Percentiles rank a stretch among this genome's conserved stretches.
phyloP scores from a whole-genome alignment of 352 stramenopile genomes.

The Plasmopara halstedii region DNA sequence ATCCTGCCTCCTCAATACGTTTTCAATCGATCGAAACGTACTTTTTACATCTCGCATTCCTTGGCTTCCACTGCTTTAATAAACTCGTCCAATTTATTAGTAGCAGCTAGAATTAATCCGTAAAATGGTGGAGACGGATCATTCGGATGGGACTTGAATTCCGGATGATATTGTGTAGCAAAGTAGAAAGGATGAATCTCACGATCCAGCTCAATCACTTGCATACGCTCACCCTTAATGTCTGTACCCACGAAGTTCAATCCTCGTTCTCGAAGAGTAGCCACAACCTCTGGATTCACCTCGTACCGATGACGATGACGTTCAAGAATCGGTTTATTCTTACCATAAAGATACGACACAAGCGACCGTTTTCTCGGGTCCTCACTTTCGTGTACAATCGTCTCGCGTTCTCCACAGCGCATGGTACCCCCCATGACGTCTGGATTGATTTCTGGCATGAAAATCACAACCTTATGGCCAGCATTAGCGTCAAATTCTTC shows the following conservation, averaged over 20 bases:
- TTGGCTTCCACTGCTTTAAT: constrained; percentile 39
- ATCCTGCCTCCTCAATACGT: no score
- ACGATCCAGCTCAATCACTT: constrained; percentile 95
- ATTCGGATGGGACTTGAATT: constrained; percentile 96
- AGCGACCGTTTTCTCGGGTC: constrained; percentile 80
- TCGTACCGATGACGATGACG: constrained; percentile 99
- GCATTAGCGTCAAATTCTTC: constrained; percentile 90
- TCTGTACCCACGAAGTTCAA: constrained; percentile 98
- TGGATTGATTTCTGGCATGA: constrained; percentile 99
- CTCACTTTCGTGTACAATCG: constrained; percentile 86
- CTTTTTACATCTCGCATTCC: constrained; percentile 1
- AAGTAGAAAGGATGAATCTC: constrained; percentile 98
- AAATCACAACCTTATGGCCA: constrained; percentile 95
- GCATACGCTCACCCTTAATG: constrained; percentile 96
- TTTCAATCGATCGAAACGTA: background rate
- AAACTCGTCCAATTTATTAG: constrained; percentile 62
- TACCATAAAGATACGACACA: constrained; percentile 88
- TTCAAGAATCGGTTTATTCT: constrained; percentile 88
- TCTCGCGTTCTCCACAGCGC: constrained; percentile 95
- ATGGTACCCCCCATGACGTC: constrained; percentile 99
- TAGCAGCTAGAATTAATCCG: constrained; percentile 91
- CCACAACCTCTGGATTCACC: constrained; percentile 96
- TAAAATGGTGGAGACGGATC: constrained; percentile 97
- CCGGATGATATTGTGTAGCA: constrained; percentile 98
- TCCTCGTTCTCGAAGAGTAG: constrained; percentile 84